Percentiles rank a stretch among this genome's conserved stretches.
Conservation (phyloP, 441 rosid genomes). For the Populus trichocarpa region DNA sequence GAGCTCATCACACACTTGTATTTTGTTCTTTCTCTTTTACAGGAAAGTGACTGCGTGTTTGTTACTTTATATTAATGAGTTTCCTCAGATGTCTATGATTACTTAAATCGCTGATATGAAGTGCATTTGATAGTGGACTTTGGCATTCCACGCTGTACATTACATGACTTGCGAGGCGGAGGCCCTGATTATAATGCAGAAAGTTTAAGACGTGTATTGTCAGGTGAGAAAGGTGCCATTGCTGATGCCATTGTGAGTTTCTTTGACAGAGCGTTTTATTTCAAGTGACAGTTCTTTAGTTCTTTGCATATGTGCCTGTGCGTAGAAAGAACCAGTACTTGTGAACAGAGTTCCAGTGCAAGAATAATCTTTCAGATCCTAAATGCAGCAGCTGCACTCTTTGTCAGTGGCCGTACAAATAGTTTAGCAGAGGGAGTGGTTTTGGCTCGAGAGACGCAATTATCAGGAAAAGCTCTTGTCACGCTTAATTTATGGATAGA, state of each 20-base stretch:
- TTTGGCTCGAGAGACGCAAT: conserved; percentile 71
- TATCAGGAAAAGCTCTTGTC: conserved; percentile 66
- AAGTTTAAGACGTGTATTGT: conserved; percentile 53
- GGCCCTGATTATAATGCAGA: conserved; percentile 71
- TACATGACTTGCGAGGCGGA: conserved; percentile 77
- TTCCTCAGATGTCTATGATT: not conserved
- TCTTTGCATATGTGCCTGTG: not conserved
- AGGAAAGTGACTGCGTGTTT: not conserved
- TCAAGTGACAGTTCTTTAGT: not conserved
- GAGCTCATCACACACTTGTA: conserved; percentile 17
- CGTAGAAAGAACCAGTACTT: not conserved
- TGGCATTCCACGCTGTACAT: conserved; percentile 84
- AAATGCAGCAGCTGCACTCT: conserved; percentile 88
- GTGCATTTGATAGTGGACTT: conserved; percentile 65
- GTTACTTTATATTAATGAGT: not conserved
- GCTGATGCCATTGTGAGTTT: conserved; percentile 81
- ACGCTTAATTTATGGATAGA: conserved; percentile 67
- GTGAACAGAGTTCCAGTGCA: conserved; percentile 7
- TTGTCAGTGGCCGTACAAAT: conserved; percentile 54
- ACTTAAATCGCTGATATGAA: conserved; percentile 7
- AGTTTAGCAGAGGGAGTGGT: conserved; percentile 68
- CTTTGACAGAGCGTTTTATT: not conserved
- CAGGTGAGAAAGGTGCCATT: conserved; percentile 77
- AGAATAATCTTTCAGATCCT: conserved; percentile 50
- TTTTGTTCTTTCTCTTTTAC: not conserved